Percentiles rank a stretch among this genome's conserved stretches.
Evolutionary conservation across 2,329 filamentous ascomycete species (phyloP).

Genomic region (Colletotrichum falcatum): DNA sequence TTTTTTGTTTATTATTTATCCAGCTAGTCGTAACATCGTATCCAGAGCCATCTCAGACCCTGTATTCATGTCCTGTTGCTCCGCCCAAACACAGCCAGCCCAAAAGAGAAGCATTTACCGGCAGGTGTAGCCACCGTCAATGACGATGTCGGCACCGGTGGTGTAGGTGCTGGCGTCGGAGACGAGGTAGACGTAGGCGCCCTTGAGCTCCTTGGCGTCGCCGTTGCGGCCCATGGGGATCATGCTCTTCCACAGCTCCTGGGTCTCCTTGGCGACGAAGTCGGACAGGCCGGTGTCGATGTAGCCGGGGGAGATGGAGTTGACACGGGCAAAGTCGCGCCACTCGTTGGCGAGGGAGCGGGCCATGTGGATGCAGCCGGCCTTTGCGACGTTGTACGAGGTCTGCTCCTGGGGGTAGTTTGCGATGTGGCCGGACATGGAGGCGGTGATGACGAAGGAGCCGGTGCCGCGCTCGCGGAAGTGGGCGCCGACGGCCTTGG

Average conservation of each 20-base stretch:
- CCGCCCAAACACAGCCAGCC: slow-evolving; percentile 4
- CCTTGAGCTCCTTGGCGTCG: slow-evolving; percentile 77
- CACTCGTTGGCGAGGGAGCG: slow-evolving; percentile 71
- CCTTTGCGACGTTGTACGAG: slow-evolving; percentile 75
- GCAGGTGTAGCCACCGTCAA: slow-evolving; percentile 76
- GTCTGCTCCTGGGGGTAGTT: slow-evolving; percentile 78
- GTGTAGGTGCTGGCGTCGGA: slow-evolving; percentile 82
- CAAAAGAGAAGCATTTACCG: slow-evolving; percentile 51
- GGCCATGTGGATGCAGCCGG: slow-evolving; percentile 63
- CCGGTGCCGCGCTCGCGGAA: slow-evolving; percentile 74
- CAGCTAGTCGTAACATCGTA: slow-evolving; percentile 34
- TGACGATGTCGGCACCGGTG: slow-evolving; percentile 76
- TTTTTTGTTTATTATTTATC: slow-evolving; percentile 18
- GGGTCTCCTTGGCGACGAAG: slow-evolving; percentile 74
- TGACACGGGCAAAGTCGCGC: slow-evolving; percentile 75
- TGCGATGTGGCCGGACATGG: slow-evolving; percentile 78
- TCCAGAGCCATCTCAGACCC: slow-evolving; percentile 15
- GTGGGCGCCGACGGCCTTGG: slow-evolving; percentile 71
- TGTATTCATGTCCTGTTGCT: slow-evolving; percentile 24
- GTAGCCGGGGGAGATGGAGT: slow-evolving; percentile 76
- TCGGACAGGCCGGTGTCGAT: slow-evolving; percentile 76
- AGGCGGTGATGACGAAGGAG: slow-evolving; percentile 76
- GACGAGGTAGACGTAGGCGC: slow-evolving; percentile 82
- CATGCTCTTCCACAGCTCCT: slow-evolving; percentile 79
- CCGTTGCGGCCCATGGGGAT: slow-evolving; percentile 80